Evolutionary conservation across 2,329 filamentous ascomycete species (phyloP).

Genomic region (Verticillium albo-atrum): DNA sequence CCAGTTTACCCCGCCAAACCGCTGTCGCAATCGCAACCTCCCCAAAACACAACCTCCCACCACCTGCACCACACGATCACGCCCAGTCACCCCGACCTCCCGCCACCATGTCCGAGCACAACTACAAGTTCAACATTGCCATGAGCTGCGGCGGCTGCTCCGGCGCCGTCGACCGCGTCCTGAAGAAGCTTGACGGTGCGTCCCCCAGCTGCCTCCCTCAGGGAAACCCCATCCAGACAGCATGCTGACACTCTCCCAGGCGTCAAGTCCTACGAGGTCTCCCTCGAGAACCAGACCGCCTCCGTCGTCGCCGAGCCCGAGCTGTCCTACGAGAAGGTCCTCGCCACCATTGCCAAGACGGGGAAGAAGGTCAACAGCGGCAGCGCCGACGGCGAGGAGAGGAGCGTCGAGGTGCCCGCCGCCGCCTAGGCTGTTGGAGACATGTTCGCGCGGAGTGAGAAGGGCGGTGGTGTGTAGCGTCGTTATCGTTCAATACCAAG

Average conservation of each 20-base stretch:
- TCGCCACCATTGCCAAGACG: slow-evolving; percentile 89
- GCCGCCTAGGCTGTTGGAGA: neutral
- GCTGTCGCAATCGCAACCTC: slow-evolving; percentile 4
- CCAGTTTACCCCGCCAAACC: neutral
- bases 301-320: slow-evolving; percentile 66
- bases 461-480: no score
- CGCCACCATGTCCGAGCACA: slow-evolving; percentile 70
- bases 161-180: slow-evolving; percentile 83
- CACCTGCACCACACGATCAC: no score
- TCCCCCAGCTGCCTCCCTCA: slow-evolving; percentile 6
- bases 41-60: slow-evolving; percentile 5
- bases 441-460: no score
- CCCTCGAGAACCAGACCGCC: slow-evolving; percentile 80
- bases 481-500: no score
- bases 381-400: slow-evolving; percentile 61
- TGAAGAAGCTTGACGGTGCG: slow-evolving; percentile 87
- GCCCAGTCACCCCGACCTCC: no score
- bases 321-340: slow-evolving; percentile 74
- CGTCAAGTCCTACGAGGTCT: slow-evolving; percentile 82
- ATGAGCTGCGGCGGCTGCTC: slow-evolving; percentile 98
- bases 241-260: slow-evolving; percentile 45
- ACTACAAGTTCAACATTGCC: slow-evolving; percentile 89
- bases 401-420: slow-evolving; percentile 41
- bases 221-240: neutral
- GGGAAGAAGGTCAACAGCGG: slow-evolving; percentile 85